Evolutionary conservation across 257 asterid genomes (phyloP).

Genomic region (Fraxinus americana): DNA sequence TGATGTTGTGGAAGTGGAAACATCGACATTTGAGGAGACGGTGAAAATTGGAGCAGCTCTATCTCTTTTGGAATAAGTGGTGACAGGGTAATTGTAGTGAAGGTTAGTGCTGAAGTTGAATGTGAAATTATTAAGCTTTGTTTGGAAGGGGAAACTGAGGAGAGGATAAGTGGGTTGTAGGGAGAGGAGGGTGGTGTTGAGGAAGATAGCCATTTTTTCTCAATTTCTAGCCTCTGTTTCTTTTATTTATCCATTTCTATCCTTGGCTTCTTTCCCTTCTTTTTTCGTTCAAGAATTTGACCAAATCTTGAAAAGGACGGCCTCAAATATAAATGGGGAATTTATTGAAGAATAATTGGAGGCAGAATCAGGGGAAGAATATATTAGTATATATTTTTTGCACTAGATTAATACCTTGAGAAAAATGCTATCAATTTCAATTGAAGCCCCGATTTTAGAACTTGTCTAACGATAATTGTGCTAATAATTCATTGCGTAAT

Average conservation of each 20-base stretch:
- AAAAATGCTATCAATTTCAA: too few relatives aligned
- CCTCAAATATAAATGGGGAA: too few relatives aligned
- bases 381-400: too few relatives aligned
- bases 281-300: too few relatives aligned
- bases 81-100: background rate
- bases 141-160: conserved; percentile 7
- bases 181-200: conserved; percentile 28
- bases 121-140: conserved; percentile 15
- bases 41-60: conserved; percentile 23
- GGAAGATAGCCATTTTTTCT: conserved; percentile 25
- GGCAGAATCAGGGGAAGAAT: too few relatives aligned
- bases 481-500: too few relatives aligned
- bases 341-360: too few relatives aligned
- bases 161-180: conserved; percentile 11
- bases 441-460: too few relatives aligned
- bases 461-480: too few relatives aligned
- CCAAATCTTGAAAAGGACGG: too few relatives aligned
- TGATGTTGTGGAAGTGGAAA: conserved; percentile 29
- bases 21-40: conserved; percentile 19
- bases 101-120: conserved; percentile 12
- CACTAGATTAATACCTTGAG: too few relatives aligned
- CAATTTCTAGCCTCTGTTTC: background rate
- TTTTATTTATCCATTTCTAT: background rate
- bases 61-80: background rate
- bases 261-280: background rate